phyloP scores from a whole-genome alignment of 2,329 filamentous ascomycete genomes.

The Knufia fluminis region DNA sequence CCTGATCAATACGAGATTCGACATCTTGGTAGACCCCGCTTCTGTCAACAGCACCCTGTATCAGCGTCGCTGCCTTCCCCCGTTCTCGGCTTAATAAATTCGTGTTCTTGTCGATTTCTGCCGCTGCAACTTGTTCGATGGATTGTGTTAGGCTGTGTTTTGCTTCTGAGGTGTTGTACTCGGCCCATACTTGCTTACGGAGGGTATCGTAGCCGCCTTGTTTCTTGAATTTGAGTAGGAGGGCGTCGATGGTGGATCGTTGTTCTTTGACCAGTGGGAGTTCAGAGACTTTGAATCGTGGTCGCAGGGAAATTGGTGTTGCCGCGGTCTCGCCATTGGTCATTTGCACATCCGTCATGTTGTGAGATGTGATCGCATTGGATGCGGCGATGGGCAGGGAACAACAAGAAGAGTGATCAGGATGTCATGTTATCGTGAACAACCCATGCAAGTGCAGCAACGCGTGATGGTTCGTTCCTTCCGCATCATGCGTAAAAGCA shows the following conservation, averaged over 20 bases:
- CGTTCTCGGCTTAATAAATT: slow-evolving; percentile 53
- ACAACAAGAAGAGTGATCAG: background rate
- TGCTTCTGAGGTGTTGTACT: slow-evolving; percentile 46
- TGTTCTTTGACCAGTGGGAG: slow-evolving; percentile 51
- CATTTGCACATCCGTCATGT: slow-evolving; percentile 14
- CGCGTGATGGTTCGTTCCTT: too few species aligned
- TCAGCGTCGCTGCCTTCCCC: slow-evolving; percentile 52
- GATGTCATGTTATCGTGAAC: too few species aligned
- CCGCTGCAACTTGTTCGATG: slow-evolving; percentile 47
- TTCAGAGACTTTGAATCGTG: slow-evolving; percentile 51
- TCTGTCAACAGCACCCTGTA: slow-evolving; percentile 56
- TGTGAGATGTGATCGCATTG: background rate
- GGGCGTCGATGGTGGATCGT: slow-evolving; percentile 49
- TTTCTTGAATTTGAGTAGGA: slow-evolving; percentile 57
- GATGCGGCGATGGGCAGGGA: background rate
- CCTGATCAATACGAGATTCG: slow-evolving; percentile 44
- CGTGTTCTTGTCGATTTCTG: slow-evolving; percentile 54
- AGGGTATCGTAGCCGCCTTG: slow-evolving; percentile 56
- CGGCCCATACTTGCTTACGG: slow-evolving; percentile 51
- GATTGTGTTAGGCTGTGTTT: slow-evolving; percentile 44
- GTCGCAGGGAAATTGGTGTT: slow-evolving; percentile 19
- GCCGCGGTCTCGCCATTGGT: slow-evolving; percentile 9
- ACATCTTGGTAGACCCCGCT: slow-evolving; percentile 53
- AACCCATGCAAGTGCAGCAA: too few species aligned
- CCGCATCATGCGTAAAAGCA: background rate